Evolutionary conservation across 106 monocot species (phyloP), one percentile per base, ranked within the genome.

Genomic region (Acorus calamus): DNA sequence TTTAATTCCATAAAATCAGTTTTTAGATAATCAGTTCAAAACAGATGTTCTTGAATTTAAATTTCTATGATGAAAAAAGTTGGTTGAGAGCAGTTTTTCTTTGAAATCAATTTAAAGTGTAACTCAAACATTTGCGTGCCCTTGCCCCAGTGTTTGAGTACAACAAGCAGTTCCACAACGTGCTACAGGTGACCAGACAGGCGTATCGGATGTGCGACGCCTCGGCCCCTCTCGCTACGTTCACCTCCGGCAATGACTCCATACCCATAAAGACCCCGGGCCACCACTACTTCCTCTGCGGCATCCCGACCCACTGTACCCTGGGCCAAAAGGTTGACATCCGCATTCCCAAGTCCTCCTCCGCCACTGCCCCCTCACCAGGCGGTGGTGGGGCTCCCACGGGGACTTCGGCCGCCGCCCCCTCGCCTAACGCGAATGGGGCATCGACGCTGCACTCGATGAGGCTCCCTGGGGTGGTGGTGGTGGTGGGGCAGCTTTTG

Each of bases 281-380:
- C 43, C 73, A 76, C 68, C 61, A 71, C 66, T 84, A 66, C 70
- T 89, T 72, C 76, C 49, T 89, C 70, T 84, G 84, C 44, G 84
- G 88, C 8, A 2, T 79, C 55, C 78, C 88, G 6, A 71, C 73
- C n/a, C 88, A 89, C 69, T 89, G 88, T 62, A 14, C 10, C 0
- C 2, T 44, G 0, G 88, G 88, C n/a, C 88, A 89, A 63, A 84
- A 82, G 71, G 74, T 89, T 7, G 81, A 72, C 64, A 68, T 84
- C 58, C 28, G 47, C 6, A 69, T 71, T 45, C 54, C 49, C 4
- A 64, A 69, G 61, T 0, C 47, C 65, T 66, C 74, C 64, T 65
- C 73, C 64, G 73, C 58, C 61, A 57, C 69, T 67, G 52, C 42
- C 43, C 11, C 5, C 43, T 42, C 54, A 28, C 53, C 46, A 44